Evolutionary conservation across 257 asterid species (phyloP), one percentile per base, ranked within the genome.

Genomic region (Leptodermis oblonga): DNA sequence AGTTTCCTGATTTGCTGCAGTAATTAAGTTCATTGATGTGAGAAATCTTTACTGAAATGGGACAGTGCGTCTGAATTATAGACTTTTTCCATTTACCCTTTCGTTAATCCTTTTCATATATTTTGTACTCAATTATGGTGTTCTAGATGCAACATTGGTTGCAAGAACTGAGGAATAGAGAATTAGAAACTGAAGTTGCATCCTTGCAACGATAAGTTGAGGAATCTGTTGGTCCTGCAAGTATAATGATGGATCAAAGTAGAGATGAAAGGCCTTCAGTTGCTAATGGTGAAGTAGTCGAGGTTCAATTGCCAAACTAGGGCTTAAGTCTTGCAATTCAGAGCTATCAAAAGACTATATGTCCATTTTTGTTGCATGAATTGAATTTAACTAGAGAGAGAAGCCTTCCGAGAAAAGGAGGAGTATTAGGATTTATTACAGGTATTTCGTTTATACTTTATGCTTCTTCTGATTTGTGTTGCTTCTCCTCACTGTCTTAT

Each of bases 11-110:
- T 28, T 69, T 75, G 70, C 46, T 70, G 77, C 87, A 90, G 98
- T 70, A 64, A 42, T 58, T 92, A 96, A 34, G 61, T 74, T 26
- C 72, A 80, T 70, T 96, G 94, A 37, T 56, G 73, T 43, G 89
- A 73, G 33, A 82, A 68, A 65, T 41, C 92, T 76, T 67, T n/a
- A 28, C 51, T 92, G 71, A 73, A 74, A 77, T 82, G 90, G 88
- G 88, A 85, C 63, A 92, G 98, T 90, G 73, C 34, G 72, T 83
- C 80, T 73, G 55, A 56, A 31, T 60, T 31, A n/a, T 13, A 7
- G 0, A 42, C 2, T 13, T 53, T 71, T 46, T 5, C n/a, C 62
- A n/a, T 10, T 59, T 10, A 7, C 12, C 39, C 45, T 56, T 28
- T 20, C 2, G 25, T 36, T 61, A 26, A 30, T n/a, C n/a, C n/a